Base-by-base conservation (phyloP, 164 flowering plant species). In the Tetracentron sinense region DNA sequence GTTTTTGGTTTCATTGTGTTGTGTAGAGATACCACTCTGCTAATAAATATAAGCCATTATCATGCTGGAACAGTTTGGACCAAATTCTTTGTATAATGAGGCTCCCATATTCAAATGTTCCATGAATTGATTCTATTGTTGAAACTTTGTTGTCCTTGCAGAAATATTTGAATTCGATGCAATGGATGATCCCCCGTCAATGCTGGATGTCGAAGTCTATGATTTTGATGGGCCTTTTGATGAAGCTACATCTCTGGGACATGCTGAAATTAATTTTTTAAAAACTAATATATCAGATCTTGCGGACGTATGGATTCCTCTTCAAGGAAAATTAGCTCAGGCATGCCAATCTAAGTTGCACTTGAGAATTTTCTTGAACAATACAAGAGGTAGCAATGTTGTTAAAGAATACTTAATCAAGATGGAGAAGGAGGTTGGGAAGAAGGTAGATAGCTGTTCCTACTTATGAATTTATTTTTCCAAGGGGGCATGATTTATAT, bases 131-230 rank as follows among this genome's bases (percentile, higher is more conserved):
- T 31, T 58, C 19, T 69, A 21, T 52, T 63, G 33, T 42, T 10
- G 31, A 31, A 12, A 19, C 26, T 12, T 21, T 74, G 35, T 42
- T 75, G 60, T 49, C 19, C 23, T 53, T 81, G 78, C 90, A 94
- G 98, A 94, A 76, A 87, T 94, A 76, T 90, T 89, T 79, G 98
- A 90, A 73, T 94, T 94, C 77, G 97, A 94, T 78, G 98, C 98
- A 55, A 94, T 87, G 96, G 93, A 86, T 57, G 97, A 94, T 23
- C 91, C 95, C 54, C 98, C 98, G 60, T 94, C 98, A 57, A 71
- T 80, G 66, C 71, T 94, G 75, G 89, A 82, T 58, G 83, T 93
- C 49, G 97, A 90, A 81, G 90, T 90, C 66, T 94, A 62, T 72
- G 97, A 90, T 80, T 93, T 94, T 81, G 98, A 94, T 81, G 98